Evolutionary conservation across 176 grass and related monocot genomes (phyloP).

Genomic region (Triticum monococcum): DNA sequence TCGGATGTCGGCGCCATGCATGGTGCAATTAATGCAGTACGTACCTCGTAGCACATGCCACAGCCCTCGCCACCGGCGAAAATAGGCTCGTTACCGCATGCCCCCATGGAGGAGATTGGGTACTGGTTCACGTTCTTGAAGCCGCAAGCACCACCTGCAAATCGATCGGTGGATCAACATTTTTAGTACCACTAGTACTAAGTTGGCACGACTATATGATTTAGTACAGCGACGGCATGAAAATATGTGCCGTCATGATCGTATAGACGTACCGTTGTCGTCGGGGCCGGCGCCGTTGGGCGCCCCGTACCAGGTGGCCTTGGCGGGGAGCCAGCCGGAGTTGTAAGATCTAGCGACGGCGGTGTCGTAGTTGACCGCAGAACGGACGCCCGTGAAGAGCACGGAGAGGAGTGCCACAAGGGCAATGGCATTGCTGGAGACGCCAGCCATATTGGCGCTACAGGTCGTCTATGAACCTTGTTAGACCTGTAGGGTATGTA

Average conservation of each 20-base stretch:
- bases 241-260: not conserved
- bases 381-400: slow-evolving; percentile 10
- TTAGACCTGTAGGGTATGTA: not conserved
- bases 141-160: slow-evolving; percentile 56
- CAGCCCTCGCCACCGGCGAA: slow-evolving; percentile 50
- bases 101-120: slow-evolving; percentile 47
- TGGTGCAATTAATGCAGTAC: not conserved
- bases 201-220: not conserved
- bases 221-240: not conserved
- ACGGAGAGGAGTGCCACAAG: slow-evolving; percentile 17
- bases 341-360: not conserved
- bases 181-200: not conserved
- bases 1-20: not conserved
- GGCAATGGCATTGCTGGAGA: not conserved
- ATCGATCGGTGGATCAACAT: not conserved
- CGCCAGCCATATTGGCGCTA: not conserved
- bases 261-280: slow-evolving; percentile 32
- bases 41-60: slow-evolving; percentile 47
- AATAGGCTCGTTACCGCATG: slow-evolving; percentile 45
- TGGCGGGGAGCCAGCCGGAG: slow-evolving; percentile 35
- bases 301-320: slow-evolving; percentile 61
- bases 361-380: not conserved
- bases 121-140: slow-evolving; percentile 41
- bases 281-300: slow-evolving; percentile 52
- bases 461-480: not conserved